Conservation (phyloP, 805 yeast genomes). For the Candida railenensis region DNA sequence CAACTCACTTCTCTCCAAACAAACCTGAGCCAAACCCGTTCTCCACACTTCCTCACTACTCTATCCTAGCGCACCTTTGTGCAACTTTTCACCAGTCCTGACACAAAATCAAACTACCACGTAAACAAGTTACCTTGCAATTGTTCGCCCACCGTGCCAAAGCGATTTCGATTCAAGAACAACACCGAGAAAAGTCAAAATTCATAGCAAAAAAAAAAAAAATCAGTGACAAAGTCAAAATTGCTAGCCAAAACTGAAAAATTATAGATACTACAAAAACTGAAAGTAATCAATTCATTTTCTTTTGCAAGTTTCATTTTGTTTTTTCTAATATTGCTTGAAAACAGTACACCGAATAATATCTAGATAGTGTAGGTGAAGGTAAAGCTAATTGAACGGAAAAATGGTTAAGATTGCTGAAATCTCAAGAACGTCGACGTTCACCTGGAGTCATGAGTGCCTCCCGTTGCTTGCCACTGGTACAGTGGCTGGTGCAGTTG, state of each 20-base stretch:
- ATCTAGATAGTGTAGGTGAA: neutral
- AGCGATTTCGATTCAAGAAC: neutral
- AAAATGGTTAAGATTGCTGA: constrained; percentile 81
- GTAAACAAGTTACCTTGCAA: neutral
- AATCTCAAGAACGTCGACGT: constrained; percentile 83
- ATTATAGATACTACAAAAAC: too few species aligned
- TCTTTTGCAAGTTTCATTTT: too few species aligned
- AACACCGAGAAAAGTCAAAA: too few species aligned
- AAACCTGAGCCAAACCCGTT: too few species aligned
- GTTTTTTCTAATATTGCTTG: neutral
- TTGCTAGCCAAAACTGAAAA: too few species aligned
- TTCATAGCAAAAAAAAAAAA: neutral
- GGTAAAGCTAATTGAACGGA: neutral
- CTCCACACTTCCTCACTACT: neutral
- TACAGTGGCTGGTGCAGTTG: constrained; percentile 94
- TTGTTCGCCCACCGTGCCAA: neutral
- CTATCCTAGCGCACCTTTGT: neutral
- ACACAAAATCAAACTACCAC: constrained; percentile 1
- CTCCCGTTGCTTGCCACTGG: constrained; percentile 85
- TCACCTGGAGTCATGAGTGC: constrained; percentile 87
- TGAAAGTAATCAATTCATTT: too few species aligned
- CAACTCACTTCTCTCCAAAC: too few species aligned
- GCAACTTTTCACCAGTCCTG: neutral
- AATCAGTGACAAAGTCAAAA: too few species aligned
- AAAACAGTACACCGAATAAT: neutral